These are phyloP conservation scores for Aspergillus baeticus DNA, from an alignment of 495 filamentous ascomycete species.

Conservation along the genomic window DNA sequence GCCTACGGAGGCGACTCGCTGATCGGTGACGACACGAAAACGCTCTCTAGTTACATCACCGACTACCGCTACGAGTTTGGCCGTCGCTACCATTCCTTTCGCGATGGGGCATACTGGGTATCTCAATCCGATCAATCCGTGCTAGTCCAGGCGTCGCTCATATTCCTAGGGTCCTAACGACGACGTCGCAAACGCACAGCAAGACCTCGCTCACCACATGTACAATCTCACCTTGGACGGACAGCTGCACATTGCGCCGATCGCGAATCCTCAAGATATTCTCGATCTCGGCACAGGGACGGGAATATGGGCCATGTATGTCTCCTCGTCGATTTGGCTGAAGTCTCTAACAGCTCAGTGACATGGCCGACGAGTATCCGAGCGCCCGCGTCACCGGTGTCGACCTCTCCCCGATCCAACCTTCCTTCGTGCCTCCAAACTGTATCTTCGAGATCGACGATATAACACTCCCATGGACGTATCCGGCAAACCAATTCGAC, in stretches of 20 bases:
- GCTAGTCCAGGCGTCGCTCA: not conserved
- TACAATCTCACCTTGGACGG: constrained; percentile 41
- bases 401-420: constrained; percentile 49
- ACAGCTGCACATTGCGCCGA: constrained; percentile 46
- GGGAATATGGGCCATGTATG: constrained; percentile 53
- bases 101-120: constrained; percentile 56
- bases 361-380: constrained; percentile 51
- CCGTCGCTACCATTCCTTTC: constrained; percentile 63
- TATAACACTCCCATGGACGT: constrained; percentile 54
- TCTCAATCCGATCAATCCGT: not conserved
- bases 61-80: constrained; percentile 54
- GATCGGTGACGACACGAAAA: constrained; percentile 22
- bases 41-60: constrained; percentile 23
- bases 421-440: constrained; percentile 45
- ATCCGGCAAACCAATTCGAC: constrained; percentile 55
- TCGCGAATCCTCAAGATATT: constrained; percentile 43
- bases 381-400: constrained; percentile 40
- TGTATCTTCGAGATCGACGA: constrained; percentile 58
- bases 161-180: constrained; percentile 28
- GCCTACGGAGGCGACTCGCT: constrained; percentile 24
- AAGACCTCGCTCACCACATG: constrained; percentile 33
- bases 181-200: constrained; percentile 26
- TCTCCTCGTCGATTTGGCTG: constrained; percentile 2
- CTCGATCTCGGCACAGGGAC: constrained; percentile 58
- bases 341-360: constrained; percentile 27